phyloP scores from a whole-genome alignment of 73 alveolate species.

The Paramecium caudatum region DNA sequence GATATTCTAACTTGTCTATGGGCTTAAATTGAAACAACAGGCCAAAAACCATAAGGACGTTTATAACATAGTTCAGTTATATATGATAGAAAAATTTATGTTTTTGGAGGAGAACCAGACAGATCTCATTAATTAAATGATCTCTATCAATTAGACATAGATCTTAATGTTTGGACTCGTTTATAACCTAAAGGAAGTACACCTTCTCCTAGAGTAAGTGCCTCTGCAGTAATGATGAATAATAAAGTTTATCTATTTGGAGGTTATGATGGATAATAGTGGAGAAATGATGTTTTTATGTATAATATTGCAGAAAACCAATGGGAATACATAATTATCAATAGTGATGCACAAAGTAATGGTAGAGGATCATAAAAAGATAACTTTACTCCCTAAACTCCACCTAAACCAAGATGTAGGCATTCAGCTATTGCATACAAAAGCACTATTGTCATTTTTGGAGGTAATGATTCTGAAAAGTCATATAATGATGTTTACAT shows the following conservation, averaged over 20 bases:
- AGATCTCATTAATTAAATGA: conserved; percentile 84
- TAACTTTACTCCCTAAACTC: conserved; percentile 46
- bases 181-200: conserved; percentile 66
- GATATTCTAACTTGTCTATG: conserved; percentile 80
- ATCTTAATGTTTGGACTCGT: conserved; percentile 67
- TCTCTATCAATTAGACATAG: conserved; percentile 80
- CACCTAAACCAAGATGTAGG: conserved; percentile 88
- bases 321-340: conserved; percentile 73
- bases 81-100: conserved; percentile 79
- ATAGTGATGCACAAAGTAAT: not conserved
- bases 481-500: conserved; percentile 83
- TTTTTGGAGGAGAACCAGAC: conserved; percentile 93
- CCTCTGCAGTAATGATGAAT: conserved; percentile 86
- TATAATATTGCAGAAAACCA: conserved; percentile 71
- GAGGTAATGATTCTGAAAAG: conserved; percentile 91
- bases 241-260: conserved; percentile 87
- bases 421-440: conserved; percentile 84
- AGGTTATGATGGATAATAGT: conserved; percentile 88
- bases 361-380: conserved; percentile 7
- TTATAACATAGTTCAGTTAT: conserved; percentile 84
- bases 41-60: conserved; percentile 86
- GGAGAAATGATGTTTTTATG: conserved; percentile 88
- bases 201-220: conserved; percentile 88
- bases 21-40: conserved; percentile 80
- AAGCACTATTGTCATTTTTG: conserved; percentile 83